phyloP scores from a whole-genome alignment of 2,329 filamentous ascomycete species.

The Pestalotiopsis fici region DNA sequence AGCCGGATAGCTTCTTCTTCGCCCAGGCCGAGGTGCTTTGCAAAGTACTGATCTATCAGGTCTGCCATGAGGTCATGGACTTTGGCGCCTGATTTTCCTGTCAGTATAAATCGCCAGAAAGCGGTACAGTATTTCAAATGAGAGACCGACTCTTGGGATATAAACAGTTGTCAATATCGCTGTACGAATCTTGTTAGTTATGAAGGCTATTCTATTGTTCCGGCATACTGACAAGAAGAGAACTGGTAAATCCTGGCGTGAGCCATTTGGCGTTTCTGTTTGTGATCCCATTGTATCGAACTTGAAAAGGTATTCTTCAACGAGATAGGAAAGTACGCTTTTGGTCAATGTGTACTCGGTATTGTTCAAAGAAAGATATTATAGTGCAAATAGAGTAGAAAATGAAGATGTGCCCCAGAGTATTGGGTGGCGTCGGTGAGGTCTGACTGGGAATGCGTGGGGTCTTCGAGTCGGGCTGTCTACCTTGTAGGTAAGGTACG shows the following conservation, averaged over 20 bases:
- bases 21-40: conserved; percentile 71
- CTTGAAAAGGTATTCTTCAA: too few relatives aligned
- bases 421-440: background rate
- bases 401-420: background rate
- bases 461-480: background rate
- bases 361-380: background rate
- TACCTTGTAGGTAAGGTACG: background rate
- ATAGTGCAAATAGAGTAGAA: background rate
- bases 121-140: too few relatives aligned
- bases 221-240: conserved; percentile 44
- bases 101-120: conserved; percentile 16
- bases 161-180: conserved; percentile 98
- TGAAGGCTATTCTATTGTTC: too few relatives aligned
- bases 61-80: conserved; percentile 88
- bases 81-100: conserved; percentile 57
- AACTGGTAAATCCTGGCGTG: conserved; percentile 29
- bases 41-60: conserved; percentile 70
- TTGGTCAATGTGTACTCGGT: too few relatives aligned
- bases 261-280: conserved; percentile 20
- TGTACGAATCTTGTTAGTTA: conserved; percentile 53
- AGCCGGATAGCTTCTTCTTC: conserved; percentile 80
- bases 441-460: background rate
- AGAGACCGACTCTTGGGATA: conserved; percentile 77
- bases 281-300: conserved; percentile 27
- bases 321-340: too few relatives aligned